phyloP scores from a whole-genome alignment of 2,329 filamentous ascomycete genomes.

The Colletotrichum sp. region DNA sequence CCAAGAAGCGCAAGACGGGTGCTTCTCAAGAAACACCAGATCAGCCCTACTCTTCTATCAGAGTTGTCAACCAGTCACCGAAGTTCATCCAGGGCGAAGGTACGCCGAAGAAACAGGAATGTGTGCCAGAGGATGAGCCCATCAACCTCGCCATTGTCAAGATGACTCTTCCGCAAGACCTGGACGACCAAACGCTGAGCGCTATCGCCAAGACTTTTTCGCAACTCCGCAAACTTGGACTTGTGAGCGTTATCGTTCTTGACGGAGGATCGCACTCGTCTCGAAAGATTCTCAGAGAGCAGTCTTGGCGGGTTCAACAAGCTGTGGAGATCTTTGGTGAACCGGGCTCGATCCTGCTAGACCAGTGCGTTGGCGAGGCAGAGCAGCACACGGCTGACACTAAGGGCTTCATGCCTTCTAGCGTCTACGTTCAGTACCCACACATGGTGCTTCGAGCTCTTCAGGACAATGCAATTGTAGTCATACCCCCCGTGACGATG shows the following conservation, averaged over 20 bases:
- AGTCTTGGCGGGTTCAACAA: slow-evolving; percentile 75
- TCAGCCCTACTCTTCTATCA: slow-evolving; percentile 27
- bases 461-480: slow-evolving; percentile 36
- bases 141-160: slow-evolving; percentile 83
- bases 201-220: slow-evolving; percentile 85
- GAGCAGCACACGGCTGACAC: neutral
- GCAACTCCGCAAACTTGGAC: slow-evolving; percentile 81
- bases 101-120: neutral
- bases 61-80: slow-evolving; percentile 33
- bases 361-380: slow-evolving; percentile 8
- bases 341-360: slow-evolving; percentile 70
- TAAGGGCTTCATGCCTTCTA: slow-evolving; percentile 18
- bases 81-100: slow-evolving; percentile 44
- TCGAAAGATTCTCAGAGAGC: slow-evolving; percentile 54
- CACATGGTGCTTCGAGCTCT: slow-evolving; percentile 35
- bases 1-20: neutral
- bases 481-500: slow-evolving; percentile 47
- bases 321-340: slow-evolving; percentile 75
- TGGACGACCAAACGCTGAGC: slow-evolving; percentile 71
- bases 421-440: slow-evolving; percentile 12
- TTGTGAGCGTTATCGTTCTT: slow-evolving; percentile 82
- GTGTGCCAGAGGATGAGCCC: slow-evolving; percentile 33
- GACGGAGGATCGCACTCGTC: slow-evolving; percentile 64
- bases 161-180: slow-evolving; percentile 73
- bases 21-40: neutral